Evolutionary conservation across 352 stramenopile genomes (phyloP).

Genomic region (Phytophthora niederhauseri): DNA sequence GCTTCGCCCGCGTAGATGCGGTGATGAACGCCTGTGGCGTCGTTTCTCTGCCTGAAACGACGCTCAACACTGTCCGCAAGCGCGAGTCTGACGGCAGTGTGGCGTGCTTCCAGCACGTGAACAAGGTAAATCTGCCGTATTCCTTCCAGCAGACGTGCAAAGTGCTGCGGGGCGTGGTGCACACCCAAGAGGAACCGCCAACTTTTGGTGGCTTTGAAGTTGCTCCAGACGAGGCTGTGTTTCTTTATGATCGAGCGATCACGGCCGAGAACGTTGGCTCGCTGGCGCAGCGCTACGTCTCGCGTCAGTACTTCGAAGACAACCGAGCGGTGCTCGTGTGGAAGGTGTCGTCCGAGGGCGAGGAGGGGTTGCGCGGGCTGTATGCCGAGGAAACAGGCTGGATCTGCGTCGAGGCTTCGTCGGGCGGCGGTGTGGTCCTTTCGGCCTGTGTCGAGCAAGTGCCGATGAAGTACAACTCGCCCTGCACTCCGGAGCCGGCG

Average conservation of each 20-base stretch:
- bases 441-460: conserved; percentile 44
- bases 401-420: conserved; percentile 14
- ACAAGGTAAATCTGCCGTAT: conserved; percentile 20
- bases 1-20: conserved; percentile 17
- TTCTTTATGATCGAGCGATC: conserved; percentile 35
- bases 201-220: conserved; percentile 3
- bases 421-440: conserved; percentile 20
- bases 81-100: conserved; percentile 10
- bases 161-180: conserved; percentile 11
- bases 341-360: conserved; percentile 46
- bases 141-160: conserved; percentile 17
- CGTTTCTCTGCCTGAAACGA: conserved; percentile 12
- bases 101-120: conserved; percentile 26
- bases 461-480: conserved; percentile 19
- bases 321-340: conserved; percentile 56
- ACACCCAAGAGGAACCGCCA: conserved; percentile 9
- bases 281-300: conserved; percentile 32
- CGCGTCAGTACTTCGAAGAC: conserved; percentile 40
- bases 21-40: conserved; percentile 24
- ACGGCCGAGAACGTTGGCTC: not conserved
- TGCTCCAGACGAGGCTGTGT: conserved; percentile 26
- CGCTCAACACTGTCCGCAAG: conserved; percentile 7
- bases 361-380: conserved; percentile 28
- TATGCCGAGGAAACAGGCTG: conserved; percentile 34
- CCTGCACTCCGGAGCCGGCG: conserved; percentile 6